Conservation (phyloP, 2,329 filamentous ascomycete species). For the Akanthomyces muscarius region DNA sequence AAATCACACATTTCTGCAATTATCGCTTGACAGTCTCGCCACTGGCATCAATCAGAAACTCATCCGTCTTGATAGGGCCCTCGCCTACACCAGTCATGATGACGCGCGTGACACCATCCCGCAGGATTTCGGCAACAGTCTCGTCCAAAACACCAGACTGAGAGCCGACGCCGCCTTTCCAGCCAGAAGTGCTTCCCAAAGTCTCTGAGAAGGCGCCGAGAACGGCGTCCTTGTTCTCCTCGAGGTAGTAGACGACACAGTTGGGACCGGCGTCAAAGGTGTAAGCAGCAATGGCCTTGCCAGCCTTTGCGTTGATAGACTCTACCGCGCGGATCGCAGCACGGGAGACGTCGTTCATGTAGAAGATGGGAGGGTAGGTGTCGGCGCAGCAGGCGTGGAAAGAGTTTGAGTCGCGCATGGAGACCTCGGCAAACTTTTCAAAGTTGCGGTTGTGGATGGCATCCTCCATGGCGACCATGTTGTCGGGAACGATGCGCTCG, state of each 20-base stretch:
- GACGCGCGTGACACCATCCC: slow-evolving; percentile 78
- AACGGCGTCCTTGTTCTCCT: slow-evolving; percentile 68
- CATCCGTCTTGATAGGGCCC: slow-evolving; percentile 75
- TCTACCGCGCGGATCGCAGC: slow-evolving; percentile 88
- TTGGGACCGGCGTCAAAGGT: slow-evolving; percentile 98
- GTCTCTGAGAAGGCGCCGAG: slow-evolving; percentile 73
- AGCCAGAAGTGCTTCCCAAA: slow-evolving; percentile 63
- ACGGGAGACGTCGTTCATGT: slow-evolving; percentile 90
- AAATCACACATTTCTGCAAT: background rate
- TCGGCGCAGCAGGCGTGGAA: slow-evolving; percentile 96
- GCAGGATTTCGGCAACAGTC: slow-evolving; percentile 60
- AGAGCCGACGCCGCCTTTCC: slow-evolving; percentile 57
- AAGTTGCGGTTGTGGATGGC: slow-evolving; percentile 79
- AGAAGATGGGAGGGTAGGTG: slow-evolving; percentile 96
- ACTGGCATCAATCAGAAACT: slow-evolving; percentile 68
- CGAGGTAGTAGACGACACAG: slow-evolving; percentile 91
- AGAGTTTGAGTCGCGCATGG: slow-evolving; percentile 94
- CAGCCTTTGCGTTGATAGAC: slow-evolving; percentile 76
- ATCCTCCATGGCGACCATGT: slow-evolving; percentile 81
- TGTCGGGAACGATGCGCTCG: slow-evolving; percentile 69
- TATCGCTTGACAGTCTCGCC: slow-evolving; percentile 46
- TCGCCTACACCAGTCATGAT: slow-evolving; percentile 91
- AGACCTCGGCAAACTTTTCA: slow-evolving; percentile 78
- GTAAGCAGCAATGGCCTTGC: slow-evolving; percentile 81
- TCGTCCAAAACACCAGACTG: slow-evolving; percentile 59